A percentile compares a stretch with the other conserved stretches of the same genome.
Conservation (phyloP, 2,329 filamentous ascomycete genomes). For the Didymella pinodella region DNA sequence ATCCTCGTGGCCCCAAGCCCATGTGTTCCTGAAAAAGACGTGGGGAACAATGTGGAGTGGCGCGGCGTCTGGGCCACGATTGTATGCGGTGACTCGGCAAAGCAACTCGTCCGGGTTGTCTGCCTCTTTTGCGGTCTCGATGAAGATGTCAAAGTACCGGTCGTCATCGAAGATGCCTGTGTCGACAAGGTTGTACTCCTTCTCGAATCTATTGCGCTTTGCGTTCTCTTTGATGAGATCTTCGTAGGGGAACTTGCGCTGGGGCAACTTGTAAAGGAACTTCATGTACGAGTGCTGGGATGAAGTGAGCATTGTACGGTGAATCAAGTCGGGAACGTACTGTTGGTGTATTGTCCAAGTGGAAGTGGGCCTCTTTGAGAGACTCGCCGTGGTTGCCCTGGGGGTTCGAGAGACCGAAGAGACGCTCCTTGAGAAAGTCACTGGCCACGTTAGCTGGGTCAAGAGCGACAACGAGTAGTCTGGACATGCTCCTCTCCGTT, state of each 20-base stretch:
- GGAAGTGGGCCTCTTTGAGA: conserved; percentile 95
- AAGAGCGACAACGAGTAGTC: neutral
- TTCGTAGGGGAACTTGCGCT: conserved; percentile 89
- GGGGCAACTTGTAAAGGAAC: conserved; percentile 96
- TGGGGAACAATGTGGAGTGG: conserved; percentile 94
- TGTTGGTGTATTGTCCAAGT: conserved; percentile 90
- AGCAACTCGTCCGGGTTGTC: conserved; percentile 89
- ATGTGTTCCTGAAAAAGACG: conserved; percentile 96
- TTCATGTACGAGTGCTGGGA: conserved; percentile 97
- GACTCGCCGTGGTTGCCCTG: conserved; percentile 98
- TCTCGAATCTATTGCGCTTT: conserved; percentile 74
- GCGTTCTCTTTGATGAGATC: conserved; percentile 86
- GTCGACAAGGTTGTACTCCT: conserved; percentile 91
- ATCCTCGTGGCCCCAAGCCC: conserved; percentile 88
- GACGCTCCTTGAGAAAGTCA: conserved; percentile 90
- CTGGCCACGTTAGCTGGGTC: conserved; percentile 62
- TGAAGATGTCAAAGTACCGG: conserved; percentile 95
- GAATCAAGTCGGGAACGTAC: conserved; percentile 55
- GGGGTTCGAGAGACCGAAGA: conserved; percentile 94
- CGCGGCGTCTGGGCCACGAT: conserved; percentile 87
- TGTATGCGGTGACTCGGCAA: conserved; percentile 96
- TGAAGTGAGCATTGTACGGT: conserved; percentile 39
- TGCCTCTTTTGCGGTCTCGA: conserved; percentile 94
- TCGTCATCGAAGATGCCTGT: conserved; percentile 88
- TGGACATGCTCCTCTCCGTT: conserved; percentile 86